phyloP scores from a whole-genome alignment of 2,329 filamentous ascomycete genomes.

The Ceratocystiopsis minuta region DNA sequence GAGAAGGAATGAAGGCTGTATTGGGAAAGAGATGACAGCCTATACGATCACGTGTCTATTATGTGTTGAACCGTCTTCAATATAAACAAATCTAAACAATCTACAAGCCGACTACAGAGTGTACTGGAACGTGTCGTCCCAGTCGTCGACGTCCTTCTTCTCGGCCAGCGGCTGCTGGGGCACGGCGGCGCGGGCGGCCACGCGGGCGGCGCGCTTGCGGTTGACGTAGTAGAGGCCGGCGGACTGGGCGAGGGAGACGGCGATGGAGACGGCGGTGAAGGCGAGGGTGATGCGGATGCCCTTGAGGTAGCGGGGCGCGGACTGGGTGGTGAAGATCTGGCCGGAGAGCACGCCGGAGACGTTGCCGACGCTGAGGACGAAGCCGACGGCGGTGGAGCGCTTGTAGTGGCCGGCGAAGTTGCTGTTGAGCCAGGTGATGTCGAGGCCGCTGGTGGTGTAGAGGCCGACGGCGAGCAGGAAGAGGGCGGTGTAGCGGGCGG shows the following conservation, averaged over 20 bases:
- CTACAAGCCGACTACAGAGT: neutral
- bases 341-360: conserved; percentile 2
- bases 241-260: neutral
- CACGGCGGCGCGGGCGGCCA: neutral
- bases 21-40: too few species aligned
- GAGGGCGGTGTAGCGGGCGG: conserved; percentile 3
- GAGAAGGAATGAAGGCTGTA: neutral
- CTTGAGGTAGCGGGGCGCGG: conserved; percentile 1
- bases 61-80: too few species aligned
- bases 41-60: too few species aligned
- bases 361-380: conserved; percentile 5
- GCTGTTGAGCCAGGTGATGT: conserved; percentile 6
- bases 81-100: too few species aligned
- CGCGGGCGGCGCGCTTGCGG: neutral
- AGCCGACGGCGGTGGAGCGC: conserved; percentile 3
- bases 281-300: conserved; percentile 2
- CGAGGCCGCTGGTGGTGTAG: conserved; percentile 3
- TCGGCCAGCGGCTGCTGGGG: too few species aligned
- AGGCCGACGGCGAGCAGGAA: conserved; percentile 5
- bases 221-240: neutral
- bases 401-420: conserved; percentile 6
- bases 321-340: conserved; percentile 4
- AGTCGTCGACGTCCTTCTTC: neutral
- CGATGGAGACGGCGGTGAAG: conserved; percentile 4
- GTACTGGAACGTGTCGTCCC: neutral